A percentile compares a stretch with the other conserved stretches of the same genome.
Evolutionary conservation across 2,329 filamentous ascomycete genomes (phyloP).

Genomic region (Scedosporium dehoogii): DNA sequence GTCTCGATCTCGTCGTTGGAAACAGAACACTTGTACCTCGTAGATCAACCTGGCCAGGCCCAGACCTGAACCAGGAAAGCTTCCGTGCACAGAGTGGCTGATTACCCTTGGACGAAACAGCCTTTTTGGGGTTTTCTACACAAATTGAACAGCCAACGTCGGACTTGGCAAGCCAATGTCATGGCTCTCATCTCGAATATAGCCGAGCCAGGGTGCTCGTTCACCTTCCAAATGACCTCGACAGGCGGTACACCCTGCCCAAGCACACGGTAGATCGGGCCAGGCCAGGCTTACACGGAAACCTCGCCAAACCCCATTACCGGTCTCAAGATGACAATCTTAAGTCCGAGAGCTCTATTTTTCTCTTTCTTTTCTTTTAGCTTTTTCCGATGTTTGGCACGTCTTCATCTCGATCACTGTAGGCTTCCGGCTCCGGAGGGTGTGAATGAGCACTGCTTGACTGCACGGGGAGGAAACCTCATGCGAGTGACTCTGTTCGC

Average conservation of each 20-base stretch:
- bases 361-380: background rate
- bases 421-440: background rate
- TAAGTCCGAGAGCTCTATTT: background rate
- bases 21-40: no score
- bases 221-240: background rate
- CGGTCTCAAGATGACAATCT: background rate
- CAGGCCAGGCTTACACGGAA: background rate
- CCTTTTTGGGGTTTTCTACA: no score
- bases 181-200: background rate
- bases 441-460: no score
- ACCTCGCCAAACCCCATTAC: background rate
- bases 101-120: no score
- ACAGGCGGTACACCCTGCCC: background rate
- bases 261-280: background rate
- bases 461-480: no score
- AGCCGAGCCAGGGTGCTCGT: background rate
- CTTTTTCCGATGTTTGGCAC: no score
- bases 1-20: no score
- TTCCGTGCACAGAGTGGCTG: no score
- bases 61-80: no score
- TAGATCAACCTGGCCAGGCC: no score
- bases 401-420: background rate
- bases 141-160: no score
- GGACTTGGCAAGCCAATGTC: background rate
- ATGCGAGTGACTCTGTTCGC: no score